Evolutionary conservation across 331 rosid genomes (phyloP).

Genomic region (Malus hybrid): DNA sequence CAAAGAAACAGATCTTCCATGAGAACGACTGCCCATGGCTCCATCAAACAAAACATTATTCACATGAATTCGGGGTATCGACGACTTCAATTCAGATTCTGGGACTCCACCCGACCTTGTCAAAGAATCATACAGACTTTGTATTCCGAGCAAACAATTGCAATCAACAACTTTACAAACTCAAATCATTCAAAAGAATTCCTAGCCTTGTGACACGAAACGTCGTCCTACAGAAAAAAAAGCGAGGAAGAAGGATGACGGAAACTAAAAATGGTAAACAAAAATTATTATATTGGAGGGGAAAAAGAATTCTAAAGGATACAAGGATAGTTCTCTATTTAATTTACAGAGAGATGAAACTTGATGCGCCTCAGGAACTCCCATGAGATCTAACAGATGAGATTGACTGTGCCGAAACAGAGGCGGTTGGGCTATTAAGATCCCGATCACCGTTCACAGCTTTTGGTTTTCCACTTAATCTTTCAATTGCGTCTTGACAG

Average conservation of each 20-base stretch:
- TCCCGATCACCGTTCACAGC: slow-evolving; percentile 77
- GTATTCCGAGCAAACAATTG: slow-evolving; percentile 27
- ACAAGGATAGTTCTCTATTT: slow-evolving; percentile 19
- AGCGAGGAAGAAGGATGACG: too few species aligned
- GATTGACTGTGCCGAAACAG: slow-evolving; percentile 86
- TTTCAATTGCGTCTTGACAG: slow-evolving; percentile 79
- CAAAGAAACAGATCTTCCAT: neutral
- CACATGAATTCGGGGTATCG: too few species aligned
- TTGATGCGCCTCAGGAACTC: slow-evolving; percentile 47
- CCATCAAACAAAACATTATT: too few species aligned
- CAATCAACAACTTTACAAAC: slow-evolving; percentile 36
- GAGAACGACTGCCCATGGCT: neutral
- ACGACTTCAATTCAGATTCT: too few species aligned
- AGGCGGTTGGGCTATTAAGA: slow-evolving; percentile 87
- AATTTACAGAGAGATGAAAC: slow-evolving; percentile 39
- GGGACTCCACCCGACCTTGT: too few species aligned
- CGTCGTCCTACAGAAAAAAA: neutral
- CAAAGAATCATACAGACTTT: slow-evolving; percentile 20
- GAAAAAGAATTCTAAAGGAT: slow-evolving; percentile 5
- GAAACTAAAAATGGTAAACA: slow-evolving; percentile 1
- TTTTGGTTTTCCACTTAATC: slow-evolving; percentile 86
- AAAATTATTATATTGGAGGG: slow-evolving; percentile 1
- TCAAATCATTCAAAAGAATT: slow-evolving; percentile 15
- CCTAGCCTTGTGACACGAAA: slow-evolving; percentile 20
- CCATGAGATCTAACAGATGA: slow-evolving; percentile 90